A percentile compares a stretch with the other conserved stretches of the same genome.
Conservation (phyloP, 169 alveolate genomes). For the Plasmodium knowlesi region DNA sequence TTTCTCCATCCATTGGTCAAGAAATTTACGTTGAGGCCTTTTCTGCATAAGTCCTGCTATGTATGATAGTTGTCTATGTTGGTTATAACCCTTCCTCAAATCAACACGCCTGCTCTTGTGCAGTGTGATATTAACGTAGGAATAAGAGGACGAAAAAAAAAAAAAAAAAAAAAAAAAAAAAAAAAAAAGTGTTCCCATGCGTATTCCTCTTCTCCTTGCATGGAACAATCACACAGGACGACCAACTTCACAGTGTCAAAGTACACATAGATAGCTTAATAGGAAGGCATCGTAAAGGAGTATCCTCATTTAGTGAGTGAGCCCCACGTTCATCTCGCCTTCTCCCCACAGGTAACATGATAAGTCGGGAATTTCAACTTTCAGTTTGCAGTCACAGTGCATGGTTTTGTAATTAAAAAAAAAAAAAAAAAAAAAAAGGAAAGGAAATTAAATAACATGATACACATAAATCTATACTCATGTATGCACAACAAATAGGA, state of each 20-base stretch:
- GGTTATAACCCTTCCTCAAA: too few relatives aligned
- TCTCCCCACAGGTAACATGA: background rate
- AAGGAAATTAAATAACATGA: constrained; percentile 10
- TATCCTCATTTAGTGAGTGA: background rate
- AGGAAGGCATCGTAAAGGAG: background rate
- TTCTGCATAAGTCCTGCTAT: background rate
- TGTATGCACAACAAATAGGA: background rate
- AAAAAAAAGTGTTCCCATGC: background rate
- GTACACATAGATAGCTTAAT: background rate
- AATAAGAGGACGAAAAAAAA: too few relatives aligned
- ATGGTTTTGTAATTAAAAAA: background rate
- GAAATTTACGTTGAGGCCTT: background rate
- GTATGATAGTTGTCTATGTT: background rate
- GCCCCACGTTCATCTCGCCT: background rate
- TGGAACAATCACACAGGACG: background rate
- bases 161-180: too few relatives aligned
- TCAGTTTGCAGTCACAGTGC: background rate
- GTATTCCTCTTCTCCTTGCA: background rate
- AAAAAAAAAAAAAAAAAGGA: background rate
- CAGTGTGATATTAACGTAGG: too few relatives aligned
- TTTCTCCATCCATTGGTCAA: too few relatives aligned
- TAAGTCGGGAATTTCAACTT: background rate
- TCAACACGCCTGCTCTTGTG: background rate
- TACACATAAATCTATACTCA: background rate
- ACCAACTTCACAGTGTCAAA: background rate